These are phyloP conservation scores for Erythrobasidium yunnanense DNA, from an alignment of 768 basidiomycete genomes.

Conservation along the genomic window DNA sequence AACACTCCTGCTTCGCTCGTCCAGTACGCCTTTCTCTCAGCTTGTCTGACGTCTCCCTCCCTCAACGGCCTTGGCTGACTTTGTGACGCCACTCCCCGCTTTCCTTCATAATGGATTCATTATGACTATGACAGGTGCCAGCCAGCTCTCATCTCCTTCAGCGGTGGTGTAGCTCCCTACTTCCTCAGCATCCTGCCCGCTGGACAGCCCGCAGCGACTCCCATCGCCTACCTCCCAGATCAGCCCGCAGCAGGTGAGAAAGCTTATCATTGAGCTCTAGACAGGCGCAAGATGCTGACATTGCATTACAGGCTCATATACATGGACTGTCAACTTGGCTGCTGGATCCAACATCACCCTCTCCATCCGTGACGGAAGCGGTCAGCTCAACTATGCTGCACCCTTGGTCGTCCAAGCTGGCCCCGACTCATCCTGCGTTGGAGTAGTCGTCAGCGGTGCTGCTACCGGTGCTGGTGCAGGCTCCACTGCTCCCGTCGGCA, in stretches of 20 bases:
- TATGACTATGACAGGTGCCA: conserved; percentile 11
- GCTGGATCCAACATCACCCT: conserved; percentile 27
- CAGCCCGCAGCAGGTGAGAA: conserved; percentile 3
- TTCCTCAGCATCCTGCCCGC: conserved; percentile 28
- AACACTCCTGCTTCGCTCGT: conserved; percentile 22
- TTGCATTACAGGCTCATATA: conserved; percentile 17
- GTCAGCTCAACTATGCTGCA: conserved; percentile 12
- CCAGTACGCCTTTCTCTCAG: not conserved
- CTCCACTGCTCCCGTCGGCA: not conserved
- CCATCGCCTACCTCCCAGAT: conserved; percentile 9
- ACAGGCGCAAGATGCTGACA: not conserved
- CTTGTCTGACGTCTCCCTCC: not conserved
- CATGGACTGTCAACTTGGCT: conserved; percentile 26
- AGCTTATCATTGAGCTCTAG: not conserved
- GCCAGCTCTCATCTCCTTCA: conserved; percentile 1
- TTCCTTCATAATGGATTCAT: not conserved
- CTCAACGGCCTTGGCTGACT: not conserved
- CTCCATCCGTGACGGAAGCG: conserved; percentile 22
- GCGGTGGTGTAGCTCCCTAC: conserved; percentile 28
- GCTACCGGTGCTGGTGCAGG: not conserved
- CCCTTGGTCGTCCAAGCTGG: conserved; percentile 14
- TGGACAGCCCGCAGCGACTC: conserved; percentile 7
- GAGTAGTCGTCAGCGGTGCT: not conserved
- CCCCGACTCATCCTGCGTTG: conserved; percentile 14
- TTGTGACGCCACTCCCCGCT: not conserved